Evolutionary conservation across 371 early-diverging fungal genomes (phyloP).

Genomic region (Circinella umbellata): DNA sequence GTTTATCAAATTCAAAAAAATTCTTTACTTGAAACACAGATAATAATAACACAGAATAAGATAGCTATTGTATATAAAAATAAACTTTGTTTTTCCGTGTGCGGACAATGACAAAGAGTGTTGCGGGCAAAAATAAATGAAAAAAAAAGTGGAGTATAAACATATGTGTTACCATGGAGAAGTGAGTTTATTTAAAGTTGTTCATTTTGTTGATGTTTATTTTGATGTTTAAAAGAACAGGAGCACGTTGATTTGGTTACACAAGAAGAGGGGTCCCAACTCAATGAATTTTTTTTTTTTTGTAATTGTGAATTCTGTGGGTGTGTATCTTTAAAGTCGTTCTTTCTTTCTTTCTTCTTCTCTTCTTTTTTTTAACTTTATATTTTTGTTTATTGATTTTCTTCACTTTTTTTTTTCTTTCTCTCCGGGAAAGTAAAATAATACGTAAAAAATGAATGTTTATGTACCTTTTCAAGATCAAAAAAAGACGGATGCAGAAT

Average conservation of each 20-base stretch:
- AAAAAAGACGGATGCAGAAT: slow-evolving; percentile 26
- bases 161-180: background rate
- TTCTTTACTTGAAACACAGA: background rate
- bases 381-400: slow-evolving; percentile 3
- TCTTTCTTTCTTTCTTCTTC: background rate
- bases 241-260: slow-evolving; percentile 1
- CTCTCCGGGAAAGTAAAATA: background rate
- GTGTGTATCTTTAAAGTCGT: background rate
- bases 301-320: too few relatives aligned
- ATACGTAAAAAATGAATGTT: slow-evolving; percentile 15
- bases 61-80: too few relatives aligned
- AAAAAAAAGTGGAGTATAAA: background rate
- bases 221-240: background rate
- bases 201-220: too few relatives aligned
- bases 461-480: slow-evolving; percentile 31
- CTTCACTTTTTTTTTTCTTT: slow-evolving; percentile 5
- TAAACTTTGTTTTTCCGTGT: too few relatives aligned
- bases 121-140: background rate
- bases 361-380: background rate
- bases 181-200: too few relatives aligned
- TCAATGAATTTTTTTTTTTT: too few relatives aligned
- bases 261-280: slow-evolving; percentile 7
- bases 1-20: background rate
- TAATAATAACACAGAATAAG: too few relatives aligned
- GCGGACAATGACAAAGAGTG: too few relatives aligned